Conservation (phyloP, 352 stramenopile species). For the Pythium chondricola region DNA sequence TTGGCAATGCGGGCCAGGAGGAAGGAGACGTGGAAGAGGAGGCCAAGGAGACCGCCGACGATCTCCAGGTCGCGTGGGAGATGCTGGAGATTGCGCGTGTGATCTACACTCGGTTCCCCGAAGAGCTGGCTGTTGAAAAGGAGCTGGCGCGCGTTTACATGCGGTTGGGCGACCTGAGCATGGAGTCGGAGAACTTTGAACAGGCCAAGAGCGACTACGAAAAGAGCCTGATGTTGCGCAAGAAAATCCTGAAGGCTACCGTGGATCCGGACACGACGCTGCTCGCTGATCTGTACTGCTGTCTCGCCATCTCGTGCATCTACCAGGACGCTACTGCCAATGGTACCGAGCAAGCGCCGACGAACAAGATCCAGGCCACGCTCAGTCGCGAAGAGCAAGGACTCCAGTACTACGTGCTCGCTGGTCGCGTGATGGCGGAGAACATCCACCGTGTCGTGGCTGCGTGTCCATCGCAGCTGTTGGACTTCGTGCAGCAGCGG, state of each 20-base stretch:
- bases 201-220: slow-evolving; percentile 75
- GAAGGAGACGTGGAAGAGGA: slow-evolving; percentile 49
- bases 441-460: slow-evolving; percentile 64
- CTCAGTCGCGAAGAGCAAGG: slow-evolving; percentile 43
- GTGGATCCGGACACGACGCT: slow-evolving; percentile 73
- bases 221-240: slow-evolving; percentile 60
- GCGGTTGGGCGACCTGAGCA: slow-evolving; percentile 66
- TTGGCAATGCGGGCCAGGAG: slow-evolving; percentile 33
- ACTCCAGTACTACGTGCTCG: slow-evolving; percentile 78
- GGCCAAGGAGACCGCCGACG: slow-evolving; percentile 43
- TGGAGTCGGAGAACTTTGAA: slow-evolving; percentile 79
- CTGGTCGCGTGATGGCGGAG: slow-evolving; percentile 70
- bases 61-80: slow-evolving; percentile 82
- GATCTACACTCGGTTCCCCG: slow-evolving; percentile 68
- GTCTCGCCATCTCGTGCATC: slow-evolving; percentile 79
- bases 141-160: slow-evolving; percentile 79
- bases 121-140: slow-evolving; percentile 62
- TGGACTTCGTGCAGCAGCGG: slow-evolving; percentile 41
- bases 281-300: slow-evolving; percentile 77
- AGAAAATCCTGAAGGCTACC: slow-evolving; percentile 60
- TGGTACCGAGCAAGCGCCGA: slow-evolving; percentile 11
- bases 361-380: slow-evolving; percentile 19
- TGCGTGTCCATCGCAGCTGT: slow-evolving; percentile 31
- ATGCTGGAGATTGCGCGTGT: slow-evolving; percentile 82
- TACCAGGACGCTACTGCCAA: slow-evolving; percentile 52